phyloP scores from a whole-genome alignment of 2,329 filamentous ascomycete genomes.

The Xylariaceae sp. region DNA sequence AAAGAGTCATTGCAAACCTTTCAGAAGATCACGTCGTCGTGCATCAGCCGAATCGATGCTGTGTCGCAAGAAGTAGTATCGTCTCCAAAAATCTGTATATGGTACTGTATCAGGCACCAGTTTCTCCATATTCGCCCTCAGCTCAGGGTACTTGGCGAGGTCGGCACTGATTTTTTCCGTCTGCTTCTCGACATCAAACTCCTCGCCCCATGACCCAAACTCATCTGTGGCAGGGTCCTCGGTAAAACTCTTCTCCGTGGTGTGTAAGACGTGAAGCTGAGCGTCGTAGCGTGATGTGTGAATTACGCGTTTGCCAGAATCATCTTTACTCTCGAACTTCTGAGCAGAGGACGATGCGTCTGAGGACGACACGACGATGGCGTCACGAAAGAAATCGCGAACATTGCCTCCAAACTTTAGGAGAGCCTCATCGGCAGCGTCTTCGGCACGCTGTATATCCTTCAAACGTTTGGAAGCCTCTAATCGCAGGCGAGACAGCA shows the following conservation, averaged over 20 bases:
- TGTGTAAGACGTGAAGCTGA: slow-evolving; percentile 93
- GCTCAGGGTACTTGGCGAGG: slow-evolving; percentile 79
- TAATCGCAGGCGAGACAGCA: slow-evolving; percentile 70
- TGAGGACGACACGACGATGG: slow-evolving; percentile 75
- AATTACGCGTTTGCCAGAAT: slow-evolving; percentile 84
- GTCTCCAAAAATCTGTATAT: slow-evolving; percentile 85
- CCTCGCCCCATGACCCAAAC: slow-evolving; percentile 67
- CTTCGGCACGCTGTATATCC: slow-evolving; percentile 87
- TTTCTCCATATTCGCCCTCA: slow-evolving; percentile 88
- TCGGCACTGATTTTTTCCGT: slow-evolving; percentile 79
- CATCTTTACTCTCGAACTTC: slow-evolving; percentile 91
- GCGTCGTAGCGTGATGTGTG: slow-evolving; percentile 93
- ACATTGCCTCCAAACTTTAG: slow-evolving; percentile 88
- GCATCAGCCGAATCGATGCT: slow-evolving; percentile 92
- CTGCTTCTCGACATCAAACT: slow-evolving; percentile 78
- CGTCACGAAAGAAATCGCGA: slow-evolving; percentile 83
- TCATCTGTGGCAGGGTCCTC: slow-evolving; percentile 74
- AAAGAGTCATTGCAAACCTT: slow-evolving; percentile 57
- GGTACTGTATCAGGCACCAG: slow-evolving; percentile 90
- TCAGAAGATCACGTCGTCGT: slow-evolving; percentile 80
- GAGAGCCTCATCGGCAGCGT: slow-evolving; percentile 92
- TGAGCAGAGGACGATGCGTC: slow-evolving; percentile 53
- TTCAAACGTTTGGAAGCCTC: slow-evolving; percentile 82
- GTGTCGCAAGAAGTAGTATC: slow-evolving; percentile 92
- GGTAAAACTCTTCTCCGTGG: slow-evolving; percentile 73